Conservation (phyloP, 2,329 filamentous ascomycete genomes). For the Penicillium capsulatum region DNA sequence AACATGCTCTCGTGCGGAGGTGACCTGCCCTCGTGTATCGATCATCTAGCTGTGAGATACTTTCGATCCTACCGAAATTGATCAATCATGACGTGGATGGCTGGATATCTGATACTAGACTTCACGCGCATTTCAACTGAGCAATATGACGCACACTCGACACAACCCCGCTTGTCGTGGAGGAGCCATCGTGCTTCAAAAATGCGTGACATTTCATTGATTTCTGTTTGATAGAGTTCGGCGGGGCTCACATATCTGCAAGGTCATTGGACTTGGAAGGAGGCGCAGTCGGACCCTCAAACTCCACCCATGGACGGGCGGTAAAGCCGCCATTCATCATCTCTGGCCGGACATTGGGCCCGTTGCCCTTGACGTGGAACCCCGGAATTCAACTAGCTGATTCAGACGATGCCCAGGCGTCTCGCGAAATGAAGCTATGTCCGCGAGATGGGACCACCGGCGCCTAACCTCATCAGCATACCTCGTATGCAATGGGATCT, state of each 20-base stretch:
- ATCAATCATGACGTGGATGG: too few species aligned
- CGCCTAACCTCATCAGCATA: background rate
- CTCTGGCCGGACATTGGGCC: slow-evolving; percentile 7
- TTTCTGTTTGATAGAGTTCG: slow-evolving; percentile 7
- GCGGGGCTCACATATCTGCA: slow-evolving; percentile 1
- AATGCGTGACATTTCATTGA: too few species aligned
- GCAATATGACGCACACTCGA: background rate
- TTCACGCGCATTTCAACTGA: too few species aligned
- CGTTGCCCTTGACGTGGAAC: background rate
- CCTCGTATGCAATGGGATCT: background rate
- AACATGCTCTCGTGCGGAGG: too few species aligned
- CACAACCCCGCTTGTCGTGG: background rate
- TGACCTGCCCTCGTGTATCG: too few species aligned
- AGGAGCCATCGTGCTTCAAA: too few species aligned
- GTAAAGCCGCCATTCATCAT: slow-evolving; percentile 8
- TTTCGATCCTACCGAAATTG: too few species aligned
- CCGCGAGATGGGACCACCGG: background rate
- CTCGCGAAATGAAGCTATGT: slow-evolving; percentile 1
- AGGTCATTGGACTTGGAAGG: slow-evolving; percentile 11
- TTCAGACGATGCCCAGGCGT: slow-evolving; percentile 2
- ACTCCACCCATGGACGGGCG: slow-evolving; percentile 5
- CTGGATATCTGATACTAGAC: background rate
- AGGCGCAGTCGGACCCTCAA: slow-evolving; percentile 11
- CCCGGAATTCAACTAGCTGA: slow-evolving; percentile 1
- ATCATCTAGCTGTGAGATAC: too few species aligned